These are phyloP conservation scores for Fusarium humuli DNA, from an alignment of 2,329 filamentous ascomycete genomes.

Conservation along the genomic window DNA sequence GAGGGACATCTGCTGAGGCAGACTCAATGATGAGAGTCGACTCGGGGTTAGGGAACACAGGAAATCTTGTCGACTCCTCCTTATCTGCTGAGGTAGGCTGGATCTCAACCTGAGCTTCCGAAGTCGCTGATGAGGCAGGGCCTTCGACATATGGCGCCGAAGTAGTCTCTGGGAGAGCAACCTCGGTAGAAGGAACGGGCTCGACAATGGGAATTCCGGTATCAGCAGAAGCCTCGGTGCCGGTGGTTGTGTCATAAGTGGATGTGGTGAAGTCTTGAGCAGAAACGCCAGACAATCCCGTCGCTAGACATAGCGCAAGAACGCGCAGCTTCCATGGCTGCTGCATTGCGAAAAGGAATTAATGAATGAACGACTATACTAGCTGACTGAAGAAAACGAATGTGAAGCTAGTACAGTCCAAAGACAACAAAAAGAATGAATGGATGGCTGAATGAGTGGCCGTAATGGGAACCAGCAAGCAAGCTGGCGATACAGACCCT, in stretches of 20 bases:
- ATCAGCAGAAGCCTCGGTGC: neutral
- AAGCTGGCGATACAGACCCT: neutral
- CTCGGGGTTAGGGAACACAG: neutral
- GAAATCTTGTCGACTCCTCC: neutral
- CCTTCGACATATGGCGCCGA: neutral
- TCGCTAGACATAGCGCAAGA: conserved; percentile 14
- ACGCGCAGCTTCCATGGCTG: conserved; percentile 16
- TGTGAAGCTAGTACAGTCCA: neutral
- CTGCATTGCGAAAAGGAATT: neutral
- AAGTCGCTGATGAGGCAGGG: neutral
- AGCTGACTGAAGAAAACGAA: neutral
- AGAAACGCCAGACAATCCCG: neutral
- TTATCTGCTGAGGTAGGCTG: neutral
- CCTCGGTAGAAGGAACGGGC: neutral
- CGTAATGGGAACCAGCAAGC: neutral
- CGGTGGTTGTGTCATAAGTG: neutral
- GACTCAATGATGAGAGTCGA: neutral
- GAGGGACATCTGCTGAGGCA: neutral
- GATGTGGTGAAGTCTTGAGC: neutral
- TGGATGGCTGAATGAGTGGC: neutral
- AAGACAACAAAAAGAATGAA: neutral
- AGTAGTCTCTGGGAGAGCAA: neutral
- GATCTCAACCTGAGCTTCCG: neutral
- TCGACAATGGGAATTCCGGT: fast-evolving
- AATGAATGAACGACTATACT: neutral